These are phyloP conservation scores for Xylaria venustula DNA, from an alignment of 495 filamentous ascomycete species.

Conservation along the genomic window DNA sequence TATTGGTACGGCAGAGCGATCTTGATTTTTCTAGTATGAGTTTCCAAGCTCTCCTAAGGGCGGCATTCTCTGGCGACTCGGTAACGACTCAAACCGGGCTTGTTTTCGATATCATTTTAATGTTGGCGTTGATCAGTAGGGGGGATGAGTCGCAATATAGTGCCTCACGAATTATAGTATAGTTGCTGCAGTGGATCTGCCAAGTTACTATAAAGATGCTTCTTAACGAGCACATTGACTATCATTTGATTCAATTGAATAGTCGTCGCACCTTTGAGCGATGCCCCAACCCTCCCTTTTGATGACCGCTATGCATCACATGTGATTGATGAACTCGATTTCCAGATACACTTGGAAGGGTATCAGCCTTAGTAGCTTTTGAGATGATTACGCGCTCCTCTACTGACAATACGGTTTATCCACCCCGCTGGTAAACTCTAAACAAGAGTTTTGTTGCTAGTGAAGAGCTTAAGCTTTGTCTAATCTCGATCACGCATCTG, in stretches of 20 bases:
- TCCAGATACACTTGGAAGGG: background rate
- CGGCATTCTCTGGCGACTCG: background rate
- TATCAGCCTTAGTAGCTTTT: background rate
- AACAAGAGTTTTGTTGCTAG: too few relatives aligned
- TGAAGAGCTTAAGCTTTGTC: too few relatives aligned
- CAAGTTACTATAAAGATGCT: background rate
- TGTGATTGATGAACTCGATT: background rate
- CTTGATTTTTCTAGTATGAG: background rate
- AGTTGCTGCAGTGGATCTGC: background rate
- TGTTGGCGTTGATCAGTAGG: conserved; percentile 1
- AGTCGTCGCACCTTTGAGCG: background rate
- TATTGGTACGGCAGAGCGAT: background rate
- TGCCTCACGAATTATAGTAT: background rate
- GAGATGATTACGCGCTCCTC: background rate
- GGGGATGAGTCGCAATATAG: background rate
- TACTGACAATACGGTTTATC: too few relatives aligned
- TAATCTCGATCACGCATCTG: too few relatives aligned
- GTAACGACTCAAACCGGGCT: background rate
- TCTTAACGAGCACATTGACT: background rate
- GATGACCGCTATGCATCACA: background rate
- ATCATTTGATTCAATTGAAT: conserved; percentile 3
- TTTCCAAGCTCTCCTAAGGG: background rate
- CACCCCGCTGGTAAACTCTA: too few relatives aligned
- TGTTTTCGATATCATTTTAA: conserved; percentile 3
- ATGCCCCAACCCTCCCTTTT: background rate